Conservation (phyloP, 2,329 filamentous ascomycete species). For the Exophiala phaeomuriformis region DNA sequence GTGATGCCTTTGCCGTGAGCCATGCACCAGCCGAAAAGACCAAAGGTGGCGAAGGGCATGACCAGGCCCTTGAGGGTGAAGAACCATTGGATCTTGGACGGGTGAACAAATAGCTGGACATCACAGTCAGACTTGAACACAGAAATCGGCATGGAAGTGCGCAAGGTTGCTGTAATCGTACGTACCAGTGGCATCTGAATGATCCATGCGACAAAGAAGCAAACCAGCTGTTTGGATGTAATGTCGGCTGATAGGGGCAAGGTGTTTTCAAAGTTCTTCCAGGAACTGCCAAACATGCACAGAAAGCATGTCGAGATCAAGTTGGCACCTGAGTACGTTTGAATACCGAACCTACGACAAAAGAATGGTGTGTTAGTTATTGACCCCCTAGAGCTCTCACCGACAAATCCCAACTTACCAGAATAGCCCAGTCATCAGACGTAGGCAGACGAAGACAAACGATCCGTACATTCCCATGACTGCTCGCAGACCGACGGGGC, state of each 20-base stretch:
- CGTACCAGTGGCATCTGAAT: constrained; percentile 4
- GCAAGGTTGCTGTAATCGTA: not conserved
- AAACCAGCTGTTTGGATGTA: constrained; percentile 3
- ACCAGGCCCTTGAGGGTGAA: constrained; percentile 4
- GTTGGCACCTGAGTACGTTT: constrained; percentile 3
- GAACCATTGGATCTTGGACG: constrained; percentile 4
- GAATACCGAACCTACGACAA: constrained; percentile 2
- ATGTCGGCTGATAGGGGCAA: constrained; percentile 2
- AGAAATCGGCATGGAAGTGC: no score
- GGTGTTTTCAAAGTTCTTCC: not conserved
- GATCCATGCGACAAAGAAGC: constrained; percentile 3
- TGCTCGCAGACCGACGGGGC: not conserved
- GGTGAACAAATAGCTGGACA: constrained; percentile 1
- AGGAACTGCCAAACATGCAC: constrained; percentile 1
- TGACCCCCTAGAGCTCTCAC: not conserved
- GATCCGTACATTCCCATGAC: constrained; percentile 5
- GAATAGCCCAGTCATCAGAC: constrained; percentile 4
- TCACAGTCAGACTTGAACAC: not conserved
- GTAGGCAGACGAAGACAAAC: constrained; percentile 1
- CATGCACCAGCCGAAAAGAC: constrained; percentile 4
- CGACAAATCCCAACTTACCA: not conserved
- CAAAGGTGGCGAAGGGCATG: constrained; percentile 3
- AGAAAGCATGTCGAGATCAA: constrained; percentile 3
- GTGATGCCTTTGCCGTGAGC: not conserved
- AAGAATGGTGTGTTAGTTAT: not conserved